Evolutionary conservation across 2,329 filamentous ascomycete genomes (phyloP).

Genomic region (Apiospora kogelbergensis): DNA sequence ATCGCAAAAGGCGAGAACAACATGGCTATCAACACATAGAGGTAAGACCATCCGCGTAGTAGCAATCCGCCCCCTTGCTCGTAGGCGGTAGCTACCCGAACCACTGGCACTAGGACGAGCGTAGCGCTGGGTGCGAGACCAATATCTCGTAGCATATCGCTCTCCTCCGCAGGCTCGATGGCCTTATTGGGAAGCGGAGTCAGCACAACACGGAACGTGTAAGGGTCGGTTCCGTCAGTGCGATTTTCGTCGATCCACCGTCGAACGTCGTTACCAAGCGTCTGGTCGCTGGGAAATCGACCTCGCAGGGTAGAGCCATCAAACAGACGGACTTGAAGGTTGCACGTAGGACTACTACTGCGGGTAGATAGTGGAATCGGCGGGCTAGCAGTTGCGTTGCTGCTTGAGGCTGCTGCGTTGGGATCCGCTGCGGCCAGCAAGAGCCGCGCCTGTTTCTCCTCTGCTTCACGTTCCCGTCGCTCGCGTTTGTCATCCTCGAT

Average conservation of each 20-base stretch:
- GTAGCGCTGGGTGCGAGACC: slow-evolving; percentile 79
- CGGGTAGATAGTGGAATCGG: slow-evolving; percentile 21
- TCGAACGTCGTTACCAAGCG: slow-evolving; percentile 66
- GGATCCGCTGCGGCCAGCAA: slow-evolving; percentile 23
- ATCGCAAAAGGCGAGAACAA: slow-evolving; percentile 18
- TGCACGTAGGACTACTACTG: slow-evolving; percentile 40
- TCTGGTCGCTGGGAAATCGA: slow-evolving; percentile 65
- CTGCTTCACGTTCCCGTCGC: slow-evolving; percentile 55
- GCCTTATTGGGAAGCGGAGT: slow-evolving; percentile 74
- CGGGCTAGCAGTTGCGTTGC: slow-evolving; percentile 8
- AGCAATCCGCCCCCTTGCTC: slow-evolving; percentile 28
- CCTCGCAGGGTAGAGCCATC: slow-evolving; percentile 79
- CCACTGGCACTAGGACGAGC: slow-evolving; percentile 74
- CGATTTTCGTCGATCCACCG: slow-evolving; percentile 72
- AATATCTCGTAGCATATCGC: slow-evolving; percentile 64
- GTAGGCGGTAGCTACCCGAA: slow-evolving; percentile 45
- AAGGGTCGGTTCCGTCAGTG: slow-evolving; percentile 61
- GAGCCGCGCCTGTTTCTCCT: slow-evolving; percentile 41
- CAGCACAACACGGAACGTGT: slow-evolving; percentile 81
- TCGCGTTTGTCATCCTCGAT: slow-evolving; percentile 77
- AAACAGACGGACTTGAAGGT: slow-evolving; percentile 78
- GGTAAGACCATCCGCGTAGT: slow-evolving; percentile 19
- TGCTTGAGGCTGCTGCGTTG: slow-evolving; percentile 20
- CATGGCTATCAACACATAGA: slow-evolving; percentile 11
- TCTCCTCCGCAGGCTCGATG: slow-evolving; percentile 75